A percentile compares a stretch with the other conserved stretches of the same genome.
Evolutionary conservation across 2,329 filamentous ascomycete species (phyloP).

Genomic region (Cadophora sp.): DNA sequence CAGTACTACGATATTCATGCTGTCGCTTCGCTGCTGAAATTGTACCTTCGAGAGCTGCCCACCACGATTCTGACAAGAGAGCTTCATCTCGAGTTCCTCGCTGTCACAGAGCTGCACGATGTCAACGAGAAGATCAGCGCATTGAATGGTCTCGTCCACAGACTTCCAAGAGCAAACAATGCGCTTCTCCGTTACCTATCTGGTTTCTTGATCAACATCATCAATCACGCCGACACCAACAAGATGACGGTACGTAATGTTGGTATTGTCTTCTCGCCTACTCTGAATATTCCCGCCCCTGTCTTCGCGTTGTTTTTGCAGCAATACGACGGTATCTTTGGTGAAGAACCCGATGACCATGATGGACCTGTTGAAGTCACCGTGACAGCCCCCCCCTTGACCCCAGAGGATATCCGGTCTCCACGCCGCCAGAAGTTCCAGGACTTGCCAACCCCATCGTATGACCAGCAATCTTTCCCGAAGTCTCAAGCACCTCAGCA

Average conservation of each 20-base stretch:
- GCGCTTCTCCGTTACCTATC: conserved; percentile 85
- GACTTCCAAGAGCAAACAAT: conserved; percentile 80
- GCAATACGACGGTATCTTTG: conserved; percentile 88
- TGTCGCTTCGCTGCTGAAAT: conserved; percentile 90
- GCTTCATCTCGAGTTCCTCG: conserved; percentile 86
- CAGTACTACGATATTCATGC: conserved; percentile 96
- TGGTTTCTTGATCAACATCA: conserved; percentile 88
- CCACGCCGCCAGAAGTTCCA: conserved; percentile 71
- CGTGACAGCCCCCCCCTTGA: conserved; percentile 49
- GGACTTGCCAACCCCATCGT: conserved; percentile 68
- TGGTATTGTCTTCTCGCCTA: conserved; percentile 97
- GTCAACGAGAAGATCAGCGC: conserved; percentile 77
- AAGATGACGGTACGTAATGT: conserved; percentile 99
- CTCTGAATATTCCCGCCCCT: conserved; percentile 92
- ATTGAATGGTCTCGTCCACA: conserved; percentile 79
- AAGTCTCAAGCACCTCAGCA: conserved; percentile 46
- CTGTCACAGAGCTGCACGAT: conserved; percentile 80
- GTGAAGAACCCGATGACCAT: conserved; percentile 69
- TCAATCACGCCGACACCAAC: conserved; percentile 88
- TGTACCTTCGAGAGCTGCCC: conserved; percentile 91
- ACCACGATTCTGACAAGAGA: conserved; percentile 91
- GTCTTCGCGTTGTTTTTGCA: conserved; percentile 94
- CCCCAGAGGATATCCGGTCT: conserved; percentile 65
- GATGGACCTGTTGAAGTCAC: conserved; percentile 58
- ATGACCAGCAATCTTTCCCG: conserved; percentile 61